Conservation (phyloP, 2,329 filamentous ascomycete species). For the Podosphaera fusca region DNA sequence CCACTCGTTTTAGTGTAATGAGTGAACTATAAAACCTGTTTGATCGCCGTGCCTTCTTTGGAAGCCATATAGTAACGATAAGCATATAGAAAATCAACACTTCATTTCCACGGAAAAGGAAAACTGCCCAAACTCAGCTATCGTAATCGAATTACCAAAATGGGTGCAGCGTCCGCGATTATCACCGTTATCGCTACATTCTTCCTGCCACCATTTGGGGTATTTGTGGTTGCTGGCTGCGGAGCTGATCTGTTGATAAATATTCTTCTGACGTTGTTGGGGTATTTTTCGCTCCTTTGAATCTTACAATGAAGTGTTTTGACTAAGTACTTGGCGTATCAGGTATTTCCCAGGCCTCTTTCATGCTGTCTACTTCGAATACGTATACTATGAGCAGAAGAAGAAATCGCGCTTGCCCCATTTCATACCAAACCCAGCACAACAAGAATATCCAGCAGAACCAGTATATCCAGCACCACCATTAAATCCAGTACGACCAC, state of each 20-base stretch:
- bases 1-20: no score
- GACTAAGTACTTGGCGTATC: constrained; percentile 16
- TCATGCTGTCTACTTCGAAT: constrained; percentile 28
- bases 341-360: constrained; percentile 17
- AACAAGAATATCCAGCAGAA: constrained; percentile 27
- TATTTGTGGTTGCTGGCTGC: constrained; percentile 20
- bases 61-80: no score
- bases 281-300: constrained; percentile 9
- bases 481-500: no score
- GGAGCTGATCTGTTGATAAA: constrained; percentile 21
- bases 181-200: constrained; percentile 23
- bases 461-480: background rate
- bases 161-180: constrained; percentile 18
- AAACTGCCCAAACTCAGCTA: no score
- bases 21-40: no score
- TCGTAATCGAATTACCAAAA: constrained; percentile 6
- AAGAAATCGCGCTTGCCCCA: constrained; percentile 37
- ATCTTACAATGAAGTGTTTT: background rate
- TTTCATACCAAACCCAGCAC: constrained; percentile 26
- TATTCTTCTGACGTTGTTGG: constrained; percentile 19
- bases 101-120: no score
- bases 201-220: constrained; percentile 21
- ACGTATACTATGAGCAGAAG: constrained; percentile 56
- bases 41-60: no score
- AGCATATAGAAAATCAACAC: no score